Base-by-base conservation (phyloP, 2,329 filamentous ascomycete species). In the Fusarium agapanthi region DNA sequence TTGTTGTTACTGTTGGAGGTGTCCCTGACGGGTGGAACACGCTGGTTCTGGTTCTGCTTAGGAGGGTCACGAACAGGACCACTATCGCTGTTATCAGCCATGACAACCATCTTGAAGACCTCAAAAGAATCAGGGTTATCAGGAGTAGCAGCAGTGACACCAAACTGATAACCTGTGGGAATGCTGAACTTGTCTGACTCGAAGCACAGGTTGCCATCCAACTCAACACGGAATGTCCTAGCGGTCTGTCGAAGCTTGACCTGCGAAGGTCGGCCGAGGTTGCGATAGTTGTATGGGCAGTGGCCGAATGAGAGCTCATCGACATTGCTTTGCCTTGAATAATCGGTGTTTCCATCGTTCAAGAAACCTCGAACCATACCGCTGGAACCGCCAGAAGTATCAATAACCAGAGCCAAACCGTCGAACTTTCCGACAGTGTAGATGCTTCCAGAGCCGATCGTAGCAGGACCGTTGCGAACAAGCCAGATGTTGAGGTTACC, bases 401-500 rank as follows among this genome's bases (percentile, higher is more conserved):
- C 95, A 60, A 99, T 83, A 30, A 97, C 92, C 64, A 99, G 84
- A 38, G 90, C 95, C 74, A 99, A 85, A n/a, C 96, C 96, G 77
- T 98, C 95, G 77, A 97, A 99, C 75, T 89, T 90, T 60, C 90
- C 90, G 15, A 92, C 92, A 2, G 93, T 96, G 83, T 98, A 97
- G 75, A 97, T 90, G 82, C 93, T 97, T 72, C 89, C 88, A 30
- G 91, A 88, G 61, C 90, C 91, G 61, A 97, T 85, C 35, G 86
- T 85, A 67, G 87, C 83, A 75, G 89, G 84, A 37, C 93, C 92
- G 67, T 93, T 88, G 76, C 90, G 91, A 58, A 89, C 91, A 79
- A 97, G 94, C 96, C 96, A 99, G 77, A 99, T 87, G 82, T 98
- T 95, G 75, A 99, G 85, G 83, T 97, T 98, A 54, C 96, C 96